A percentile compares a stretch with the other conserved stretches of the same genome.
Evolutionary conservation across 1,284 basidiomycete genomes (phyloP).

Genomic region (Puccinia polysora): DNA sequence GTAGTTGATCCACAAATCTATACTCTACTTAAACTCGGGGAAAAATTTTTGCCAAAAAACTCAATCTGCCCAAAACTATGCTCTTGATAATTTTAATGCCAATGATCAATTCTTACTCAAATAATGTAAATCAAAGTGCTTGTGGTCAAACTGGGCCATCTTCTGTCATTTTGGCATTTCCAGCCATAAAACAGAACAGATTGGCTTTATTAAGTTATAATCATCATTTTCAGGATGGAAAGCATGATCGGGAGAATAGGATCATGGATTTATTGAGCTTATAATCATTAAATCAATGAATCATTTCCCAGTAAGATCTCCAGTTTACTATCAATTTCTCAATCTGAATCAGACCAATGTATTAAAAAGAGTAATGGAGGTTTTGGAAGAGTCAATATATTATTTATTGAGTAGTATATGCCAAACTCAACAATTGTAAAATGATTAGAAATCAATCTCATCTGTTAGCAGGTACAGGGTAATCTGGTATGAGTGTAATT

Average conservation of each 20-base stretch:
- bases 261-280: neutral
- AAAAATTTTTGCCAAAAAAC: neutral
- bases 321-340: neutral
- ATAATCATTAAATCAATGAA: neutral
- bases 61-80: neutral
- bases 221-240: too few species aligned
- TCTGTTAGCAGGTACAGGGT: too few species aligned
- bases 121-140: conserved; percentile 13
- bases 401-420: neutral
- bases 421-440: too few species aligned
- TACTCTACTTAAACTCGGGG: conserved; percentile 40
- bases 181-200: neutral
- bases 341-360: too few species aligned
- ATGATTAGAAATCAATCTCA: too few species aligned
- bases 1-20: conserved; percentile 48
- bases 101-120: conserved; percentile 3
- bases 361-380: too few species aligned
- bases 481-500: neutral
- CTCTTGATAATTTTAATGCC: neutral
- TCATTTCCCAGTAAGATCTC: neutral
- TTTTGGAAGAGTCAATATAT: neutral
- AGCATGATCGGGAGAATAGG: conserved; percentile 5
- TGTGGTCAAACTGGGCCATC: neutral
- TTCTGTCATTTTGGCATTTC: neutral
- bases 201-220: neutral